These are phyloP conservation scores for Dacryopinax primogenitus DNA, from an alignment of 768 basidiomycete species.

Conservation along the genomic window DNA sequence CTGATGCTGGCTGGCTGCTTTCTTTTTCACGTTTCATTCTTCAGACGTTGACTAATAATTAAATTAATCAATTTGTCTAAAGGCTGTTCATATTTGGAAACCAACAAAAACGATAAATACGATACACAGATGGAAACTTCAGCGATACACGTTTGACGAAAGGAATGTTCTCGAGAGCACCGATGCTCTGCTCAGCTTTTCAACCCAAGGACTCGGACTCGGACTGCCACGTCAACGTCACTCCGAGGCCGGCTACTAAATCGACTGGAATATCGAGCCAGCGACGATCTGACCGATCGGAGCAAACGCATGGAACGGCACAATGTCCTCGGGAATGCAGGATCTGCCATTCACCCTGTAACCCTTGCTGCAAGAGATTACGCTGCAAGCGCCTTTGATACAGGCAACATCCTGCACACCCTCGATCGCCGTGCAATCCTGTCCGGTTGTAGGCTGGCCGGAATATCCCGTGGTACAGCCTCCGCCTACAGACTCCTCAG, in stretches of 20 bases:
- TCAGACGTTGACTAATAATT: not conserved
- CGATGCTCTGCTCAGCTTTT: too few species aligned
- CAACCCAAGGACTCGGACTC: too few species aligned
- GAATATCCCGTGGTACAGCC: not conserved
- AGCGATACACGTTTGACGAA: not conserved
- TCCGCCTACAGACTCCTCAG: not conserved
- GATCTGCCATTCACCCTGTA: not conserved
- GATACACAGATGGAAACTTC: not conserved
- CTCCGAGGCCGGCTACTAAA: not conserved
- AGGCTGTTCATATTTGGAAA: not conserved
- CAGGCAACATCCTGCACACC: not conserved
- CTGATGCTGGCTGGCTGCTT: not conserved
- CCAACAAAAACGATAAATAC: not conserved
- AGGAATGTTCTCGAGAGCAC: not conserved
- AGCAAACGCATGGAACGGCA: not conserved
- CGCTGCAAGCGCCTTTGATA: not conserved
- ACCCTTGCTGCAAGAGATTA: not conserved
- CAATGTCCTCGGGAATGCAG: not conserved
- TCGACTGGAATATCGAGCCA: not conserved
- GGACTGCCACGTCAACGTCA: too few species aligned
- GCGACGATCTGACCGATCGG: not conserved
- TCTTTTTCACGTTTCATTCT: not conserved
- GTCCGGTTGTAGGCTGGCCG: not conserved
- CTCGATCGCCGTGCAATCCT: not conserved
- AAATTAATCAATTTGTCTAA: not conserved